Conservation (phyloP, 202 grass and related monocot genomes). For the Bolboschoenoplectus hybrid region DNA sequence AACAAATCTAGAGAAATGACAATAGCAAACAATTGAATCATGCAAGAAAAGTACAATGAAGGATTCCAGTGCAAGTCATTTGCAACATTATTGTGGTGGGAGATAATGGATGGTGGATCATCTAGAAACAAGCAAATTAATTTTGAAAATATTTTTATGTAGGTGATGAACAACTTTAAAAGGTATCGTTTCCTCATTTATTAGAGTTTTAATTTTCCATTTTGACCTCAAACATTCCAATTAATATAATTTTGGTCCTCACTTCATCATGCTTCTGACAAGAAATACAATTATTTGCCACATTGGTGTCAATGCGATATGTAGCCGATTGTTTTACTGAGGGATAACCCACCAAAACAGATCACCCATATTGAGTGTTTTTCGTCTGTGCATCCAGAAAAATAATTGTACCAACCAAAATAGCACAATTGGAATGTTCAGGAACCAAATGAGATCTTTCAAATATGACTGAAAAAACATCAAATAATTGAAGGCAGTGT, state of each 20-base stretch:
- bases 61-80: background rate
- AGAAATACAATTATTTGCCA: background rate
- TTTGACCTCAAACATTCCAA: background rate
- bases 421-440: background rate
- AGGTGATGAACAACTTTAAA: background rate
- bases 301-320: background rate
- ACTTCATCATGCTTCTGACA: background rate
- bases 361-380: background rate
- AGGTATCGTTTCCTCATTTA: background rate
- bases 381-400: background rate
- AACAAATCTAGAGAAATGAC: background rate
- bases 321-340: background rate
- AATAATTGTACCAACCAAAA: background rate
- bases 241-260: background rate
- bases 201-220: background rate
- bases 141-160: background rate
- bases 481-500: background rate
- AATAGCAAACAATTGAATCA: constrained; percentile 8
- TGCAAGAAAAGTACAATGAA: background rate
- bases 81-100: background rate
- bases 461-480: background rate
- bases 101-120: background rate
- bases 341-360: constrained; percentile 6
- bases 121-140: background rate
- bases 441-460: background rate